phyloP scores from a whole-genome alignment of 306 rosid species.

The Cajanus cajan region DNA sequence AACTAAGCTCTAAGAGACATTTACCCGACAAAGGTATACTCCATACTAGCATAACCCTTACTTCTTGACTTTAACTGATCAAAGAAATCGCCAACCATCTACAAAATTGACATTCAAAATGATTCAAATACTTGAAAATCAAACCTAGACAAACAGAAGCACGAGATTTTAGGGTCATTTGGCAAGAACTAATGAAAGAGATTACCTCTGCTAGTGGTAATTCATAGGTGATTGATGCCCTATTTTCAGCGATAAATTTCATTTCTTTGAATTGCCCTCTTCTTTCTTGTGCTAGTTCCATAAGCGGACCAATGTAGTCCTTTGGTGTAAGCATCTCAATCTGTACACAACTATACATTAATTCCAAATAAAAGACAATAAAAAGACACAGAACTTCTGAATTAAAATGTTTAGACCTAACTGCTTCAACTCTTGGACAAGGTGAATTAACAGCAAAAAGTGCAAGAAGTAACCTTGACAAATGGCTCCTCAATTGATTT shows the following conservation, averaged over 20 bases:
- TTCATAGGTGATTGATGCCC: slow-evolving; percentile 76
- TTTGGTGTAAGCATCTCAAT: slow-evolving; percentile 94
- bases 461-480: slow-evolving; percentile 55
- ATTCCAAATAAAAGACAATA: slow-evolving; percentile 32
- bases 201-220: slow-evolving; percentile 85
- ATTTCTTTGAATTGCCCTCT: slow-evolving; percentile 87
- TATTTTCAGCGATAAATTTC: slow-evolving; percentile 80
- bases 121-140: slow-evolving; percentile 25
- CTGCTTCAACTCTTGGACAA: slow-evolving; percentile 23
- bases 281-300: slow-evolving; percentile 97
- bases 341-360: slow-evolving; percentile 38
- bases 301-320: slow-evolving; percentile 83
- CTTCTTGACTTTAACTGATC: slow-evolving; percentile 97
- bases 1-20: slow-evolving; percentile 32
- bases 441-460: slow-evolving; percentile 21
- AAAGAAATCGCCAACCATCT: slow-evolving; percentile 90
- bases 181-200: slow-evolving; percentile 28
- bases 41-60: slow-evolving; percentile 98
- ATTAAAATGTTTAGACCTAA: background rate
- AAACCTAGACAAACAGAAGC: slow-evolving; percentile 21
- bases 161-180: slow-evolving; percentile 7
- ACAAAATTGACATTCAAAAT: slow-evolving; percentile 30
- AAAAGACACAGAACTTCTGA: background rate
- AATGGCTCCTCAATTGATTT: slow-evolving; percentile 78
- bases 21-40: slow-evolving; percentile 75